Base-by-base conservation (phyloP, 768 basidiomycete genomes). In the Rubroboletus pulcherrimus region DNA sequence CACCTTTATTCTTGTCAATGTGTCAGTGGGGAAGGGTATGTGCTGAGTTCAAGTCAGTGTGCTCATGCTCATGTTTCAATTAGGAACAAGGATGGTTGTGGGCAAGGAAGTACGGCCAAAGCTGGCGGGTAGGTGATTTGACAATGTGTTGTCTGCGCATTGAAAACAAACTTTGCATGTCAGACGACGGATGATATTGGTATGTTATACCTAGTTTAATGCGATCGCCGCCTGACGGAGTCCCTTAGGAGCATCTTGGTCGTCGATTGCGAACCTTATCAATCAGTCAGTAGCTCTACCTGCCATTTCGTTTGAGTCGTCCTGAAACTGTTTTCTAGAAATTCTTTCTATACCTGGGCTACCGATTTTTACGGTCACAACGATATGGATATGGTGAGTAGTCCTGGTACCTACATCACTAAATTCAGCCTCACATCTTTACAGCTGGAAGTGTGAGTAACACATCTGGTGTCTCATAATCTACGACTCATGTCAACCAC, bases 11-110 rank as follows among this genome's bases (percentile, higher is more conserved):
- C 38, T 76, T 83, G 57, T 86, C 85, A 17, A 64, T 87, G 17
- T 87, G 86, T 65, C 77, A 86, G 62, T 87, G 86, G 86, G 86
- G 86, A 44, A 71, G 78, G 63, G 86, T 87, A 66, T 63, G 76
- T 8, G 24, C 15, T 41, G 12, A 14, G 33, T 19, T 5, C n/a
- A 11, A 35, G 29, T 37, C 1, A 5, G 26, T n/a, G 2, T 33
- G 46, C 2, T 38, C 34, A 21, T 42, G 5, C 44, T 64, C 24
- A 60, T 39, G n/a, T 15, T 46, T 51, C 31, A 43, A 53, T n/a
- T 57, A 84, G 81, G 73, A 79, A 63, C 79, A 84, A 71, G 81
- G 82, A 0, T 86, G 83, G 84, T 54, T 80, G 5, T 87, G 86
- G 86, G 86, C 81, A 2, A 76, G 68, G 57, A 68, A 67, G 26